A percentile compares a stretch with the other conserved stretches of the same genome.
These are phyloP conservation scores for Corniculantispora saksenae DNA, from an alignment of 2,329 filamentous ascomycete genomes.

Conservation along the genomic window DNA sequence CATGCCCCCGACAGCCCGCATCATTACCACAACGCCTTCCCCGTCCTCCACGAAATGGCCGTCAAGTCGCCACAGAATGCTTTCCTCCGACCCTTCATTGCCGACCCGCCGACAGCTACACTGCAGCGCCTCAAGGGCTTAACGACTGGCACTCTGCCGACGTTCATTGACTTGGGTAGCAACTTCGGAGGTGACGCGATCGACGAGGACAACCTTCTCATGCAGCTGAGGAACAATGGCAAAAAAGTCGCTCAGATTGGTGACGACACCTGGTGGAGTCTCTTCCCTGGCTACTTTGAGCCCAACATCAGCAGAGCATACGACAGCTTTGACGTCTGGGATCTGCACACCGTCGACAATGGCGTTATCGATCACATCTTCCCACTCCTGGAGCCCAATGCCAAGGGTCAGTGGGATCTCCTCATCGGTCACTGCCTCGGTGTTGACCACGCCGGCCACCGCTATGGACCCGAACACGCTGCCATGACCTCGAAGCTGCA, in stretches of 20 bases:
- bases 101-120: constrained; percentile 92
- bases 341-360: constrained; percentile 94
- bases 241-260: constrained; percentile 87
- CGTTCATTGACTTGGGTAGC: constrained; percentile 89
- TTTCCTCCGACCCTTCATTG: constrained; percentile 91
- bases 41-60: constrained; percentile 82
- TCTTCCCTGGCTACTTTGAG: constrained; percentile 95
- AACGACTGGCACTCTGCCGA: constrained; percentile 92
- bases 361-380: constrained; percentile 90
- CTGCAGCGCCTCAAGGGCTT: constrained; percentile 89
- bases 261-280: constrained; percentile 94
- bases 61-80: constrained; percentile 74
- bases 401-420: constrained; percentile 81
- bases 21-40: constrained; percentile 82
- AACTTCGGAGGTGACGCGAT: constrained; percentile 96
- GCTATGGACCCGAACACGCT: constrained; percentile 89
- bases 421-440: constrained; percentile 91
- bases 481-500: constrained; percentile 89
- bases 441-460: constrained; percentile 94
- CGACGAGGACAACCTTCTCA: constrained; percentile 80
- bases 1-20: constrained; percentile 43
- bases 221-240: constrained; percentile 65
- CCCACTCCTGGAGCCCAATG: constrained; percentile 69
- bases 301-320: constrained; percentile 82
- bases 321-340: constrained; percentile 98